Evolutionary conservation across 257 asterid genomes (phyloP), one percentile per base, ranked within the genome.

Genomic region (Fraxinus pennsylvanica): DNA sequence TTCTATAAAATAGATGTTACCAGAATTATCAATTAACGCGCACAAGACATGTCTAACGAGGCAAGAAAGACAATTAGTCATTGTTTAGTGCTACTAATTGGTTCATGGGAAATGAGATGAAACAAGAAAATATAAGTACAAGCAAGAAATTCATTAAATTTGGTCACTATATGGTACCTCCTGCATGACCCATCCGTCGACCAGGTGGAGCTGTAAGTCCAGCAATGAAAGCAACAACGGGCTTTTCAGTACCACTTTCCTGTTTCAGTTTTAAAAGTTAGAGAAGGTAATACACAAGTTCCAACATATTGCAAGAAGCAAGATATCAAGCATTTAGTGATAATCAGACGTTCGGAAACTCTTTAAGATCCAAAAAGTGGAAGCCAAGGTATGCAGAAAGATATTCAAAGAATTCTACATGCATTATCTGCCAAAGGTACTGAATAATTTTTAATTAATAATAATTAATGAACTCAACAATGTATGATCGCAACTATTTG

Each of bases 161-260:
- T 71, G 9, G 73, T 38, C 30, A 77, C 45, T 71, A 78, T 10
- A 75, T 72, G 74, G 39, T 91, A 95, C 98, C 99, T 91, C 99
- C 99, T 72, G 98, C 99, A 74, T 95, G 99, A 71, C 98, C 99
- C 99, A 95, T 95, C 80, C 98, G 88, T 78, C 99, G 90, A 68
- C 99, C 99, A 74, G 98, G 99, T 74, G 99, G 99, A 81, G 99
- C 99, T 74, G 99, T 95, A 80, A 95, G 98, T 80, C 99, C 99
- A 78, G 99, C 99, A 80, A 93, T 93, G 81, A 95, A 94, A 82
- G 97, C 96, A 76, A 94, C 98, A 79, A 92, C 85, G 57, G 97
- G 97, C 86, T 95, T 92, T 68, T 93, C 87, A 76, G 98, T 90
- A 72, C 98, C 96, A 86, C 98, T 95, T 83, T 84, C 99, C 98